Base-by-base conservation (phyloP, 768 basidiomycete genomes). In the Tulasnella sp. region DNA sequence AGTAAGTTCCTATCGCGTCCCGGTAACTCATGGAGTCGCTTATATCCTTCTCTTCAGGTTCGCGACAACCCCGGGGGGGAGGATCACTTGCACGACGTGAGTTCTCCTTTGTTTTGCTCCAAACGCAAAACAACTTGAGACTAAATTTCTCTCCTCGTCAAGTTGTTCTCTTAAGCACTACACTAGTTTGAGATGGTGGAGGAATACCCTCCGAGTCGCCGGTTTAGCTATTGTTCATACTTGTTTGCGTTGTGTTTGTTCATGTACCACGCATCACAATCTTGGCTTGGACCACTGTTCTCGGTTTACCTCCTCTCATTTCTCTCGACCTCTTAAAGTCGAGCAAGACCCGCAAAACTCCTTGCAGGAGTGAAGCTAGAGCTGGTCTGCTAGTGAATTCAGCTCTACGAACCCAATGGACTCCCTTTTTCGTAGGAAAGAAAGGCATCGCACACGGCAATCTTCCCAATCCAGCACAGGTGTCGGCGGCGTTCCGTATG, bases 401-500 rank as follows among this genome's bases (percentile, higher is more conserved):
- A 29, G 40, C 36, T 38, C 37, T 70, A 8, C 31, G 25, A 29
- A 9, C 64, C 49, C 34, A 67, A 93, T 93, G 92, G 90, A 90
- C 76, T 86, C 84, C 67, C 79, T 93, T 71, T 91, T 93, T 82
- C 88, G 88, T 71, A 86, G 90, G 80, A 91, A 86, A 81, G 58
- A 77, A 22, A 83, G 83, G 67, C 58, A 76, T 22, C n/a, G 45
- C 15, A 22, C 42, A 70, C 87, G 91, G 72, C 89, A 89, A 80
- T 85, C 89, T 69, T 92, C 91, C 11, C 79, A 88, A 17, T 89
- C 89, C 76, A 72, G 67, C 36, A 84, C 79, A 73, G 90, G 91
- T 80, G 85, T 93, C 75, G 85, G 86, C 72, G 91, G 91, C 14
- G 86, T 92, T 69, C 92, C 91, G 29, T 93, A 93, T 81, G 91